Percentiles rank a stretch among this genome's conserved stretches.
Evolutionary conservation across 371 early-diverging fungal species (phyloP).

Genomic region (Mucor piriformis): DNA sequence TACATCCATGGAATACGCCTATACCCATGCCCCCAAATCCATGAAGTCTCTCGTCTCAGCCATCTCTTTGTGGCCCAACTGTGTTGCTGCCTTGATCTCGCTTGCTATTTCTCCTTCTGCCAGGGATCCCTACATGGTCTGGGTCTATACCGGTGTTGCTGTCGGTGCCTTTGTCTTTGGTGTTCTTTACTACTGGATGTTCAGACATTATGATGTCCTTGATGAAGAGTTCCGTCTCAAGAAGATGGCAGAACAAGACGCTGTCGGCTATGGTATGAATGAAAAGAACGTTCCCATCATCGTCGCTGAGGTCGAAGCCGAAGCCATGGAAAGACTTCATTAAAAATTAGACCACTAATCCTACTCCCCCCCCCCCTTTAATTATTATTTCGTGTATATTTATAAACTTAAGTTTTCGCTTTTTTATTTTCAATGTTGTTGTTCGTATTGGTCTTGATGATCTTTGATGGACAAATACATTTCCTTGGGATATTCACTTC

Average conservation of each 20-base stretch:
- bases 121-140: slow-evolving; percentile 67
- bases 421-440: slow-evolving; percentile 12
- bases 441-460: slow-evolving; percentile 37
- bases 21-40: slow-evolving; percentile 65
- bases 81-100: slow-evolving; percentile 66
- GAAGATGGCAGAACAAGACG: slow-evolving; percentile 18
- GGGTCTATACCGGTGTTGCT: slow-evolving; percentile 63
- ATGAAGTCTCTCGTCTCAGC: slow-evolving; percentile 74
- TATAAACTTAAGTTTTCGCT: not conserved
- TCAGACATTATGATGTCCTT: slow-evolving; percentile 37
- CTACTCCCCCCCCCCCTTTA: not conserved
- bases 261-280: slow-evolving; percentile 4
- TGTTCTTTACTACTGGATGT: slow-evolving; percentile 33
- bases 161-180: slow-evolving; percentile 41
- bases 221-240: slow-evolving; percentile 28
- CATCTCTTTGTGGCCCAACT: slow-evolving; percentile 67
- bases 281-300: not conserved
- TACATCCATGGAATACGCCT: slow-evolving; percentile 76
- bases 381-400: not conserved
- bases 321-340: slow-evolving; percentile 7
- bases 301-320: slow-evolving; percentile 11
- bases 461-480: slow-evolving; percentile 40
- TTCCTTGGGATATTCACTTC: slow-evolving; percentile 48
- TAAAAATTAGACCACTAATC: not conserved
- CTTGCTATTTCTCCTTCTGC: slow-evolving; percentile 64